Percentiles rank a stretch among this genome's conserved stretches.
phyloP scores from a whole-genome alignment of 108 stramenopile species.

The Thalassiosira profunda region DNA sequence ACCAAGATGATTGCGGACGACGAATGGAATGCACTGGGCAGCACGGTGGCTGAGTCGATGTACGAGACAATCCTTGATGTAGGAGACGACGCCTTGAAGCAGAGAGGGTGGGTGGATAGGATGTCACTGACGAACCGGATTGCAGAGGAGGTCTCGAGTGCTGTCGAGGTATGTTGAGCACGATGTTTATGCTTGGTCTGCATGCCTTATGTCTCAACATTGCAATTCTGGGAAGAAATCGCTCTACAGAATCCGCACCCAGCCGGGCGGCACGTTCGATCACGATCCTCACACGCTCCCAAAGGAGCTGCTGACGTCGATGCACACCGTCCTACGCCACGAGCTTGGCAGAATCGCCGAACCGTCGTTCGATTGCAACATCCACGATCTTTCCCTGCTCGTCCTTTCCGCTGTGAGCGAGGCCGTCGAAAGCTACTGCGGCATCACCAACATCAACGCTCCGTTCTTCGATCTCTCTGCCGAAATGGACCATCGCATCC shows the following conservation, averaged over 20 bases:
- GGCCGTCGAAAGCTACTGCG: slow-evolving; percentile 37
- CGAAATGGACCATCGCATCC: slow-evolving; percentile 33
- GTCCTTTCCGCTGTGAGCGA: slow-evolving; percentile 29
- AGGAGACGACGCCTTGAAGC: slow-evolving; percentile 17
- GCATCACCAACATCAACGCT: slow-evolving; percentile 27
- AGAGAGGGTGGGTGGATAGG: slow-evolving; percentile 34
- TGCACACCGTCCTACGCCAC: slow-evolving; percentile 23
- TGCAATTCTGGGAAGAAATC: slow-evolving; percentile 17
- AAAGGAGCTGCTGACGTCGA: slow-evolving; percentile 13
- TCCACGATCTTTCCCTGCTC: slow-evolving; percentile 23
- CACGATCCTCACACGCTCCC: slow-evolving; percentile 32
- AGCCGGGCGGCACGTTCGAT: slow-evolving; percentile 19
- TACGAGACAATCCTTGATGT: slow-evolving; percentile 39
- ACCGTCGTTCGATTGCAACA: slow-evolving; percentile 11
- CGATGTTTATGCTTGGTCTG: no score
- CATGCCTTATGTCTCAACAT: no score
- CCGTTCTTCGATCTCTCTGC: slow-evolving; percentile 31
- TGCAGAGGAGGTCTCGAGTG: slow-evolving; percentile 31
- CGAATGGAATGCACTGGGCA: slow-evolving; percentile 40
- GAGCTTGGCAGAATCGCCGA: slow-evolving; percentile 14
- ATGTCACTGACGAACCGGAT: slow-evolving; percentile 23
- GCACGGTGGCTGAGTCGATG: slow-evolving; percentile 30
- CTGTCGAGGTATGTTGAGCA: slow-evolving; percentile 28
- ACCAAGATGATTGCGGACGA: slow-evolving; percentile 29
- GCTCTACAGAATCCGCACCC: slow-evolving; percentile 16